Evolutionary conservation across 495 filamentous ascomycete genomes (phyloP).

Genomic region (Cairneyella variabilis): DNA sequence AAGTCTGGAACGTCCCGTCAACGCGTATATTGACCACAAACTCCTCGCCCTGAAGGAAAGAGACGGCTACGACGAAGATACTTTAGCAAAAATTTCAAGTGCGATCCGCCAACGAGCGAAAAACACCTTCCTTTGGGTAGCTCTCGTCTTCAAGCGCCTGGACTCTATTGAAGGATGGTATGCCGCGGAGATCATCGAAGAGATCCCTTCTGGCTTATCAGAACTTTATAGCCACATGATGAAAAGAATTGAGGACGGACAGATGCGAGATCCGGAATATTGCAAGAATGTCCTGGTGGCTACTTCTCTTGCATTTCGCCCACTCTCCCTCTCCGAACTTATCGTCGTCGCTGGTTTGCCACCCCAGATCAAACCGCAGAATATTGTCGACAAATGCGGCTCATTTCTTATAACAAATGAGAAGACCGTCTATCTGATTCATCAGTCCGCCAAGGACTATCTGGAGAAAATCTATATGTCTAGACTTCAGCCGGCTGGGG

Average conservation of each 20-base stretch:
- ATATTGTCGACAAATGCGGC: slow-evolving; percentile 27
- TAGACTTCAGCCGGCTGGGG: slow-evolving; percentile 20
- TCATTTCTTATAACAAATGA: slow-evolving; percentile 32
- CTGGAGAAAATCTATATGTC: slow-evolving; percentile 17
- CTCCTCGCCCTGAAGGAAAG: neutral
- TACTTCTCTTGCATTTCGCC: slow-evolving; percentile 16
- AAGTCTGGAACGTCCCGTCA: neutral
- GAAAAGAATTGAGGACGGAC: neutral
- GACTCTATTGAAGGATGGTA: neutral
- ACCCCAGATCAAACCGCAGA: slow-evolving; percentile 1
- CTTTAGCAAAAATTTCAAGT: neutral
- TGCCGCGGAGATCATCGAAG: neutral
- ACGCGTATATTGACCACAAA: neutral
- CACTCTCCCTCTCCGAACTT: slow-evolving; percentile 22
- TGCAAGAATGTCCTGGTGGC: slow-evolving; percentile 23
- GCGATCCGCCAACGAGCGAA: neutral
- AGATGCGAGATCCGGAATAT: slow-evolving; percentile 1
- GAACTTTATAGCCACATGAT: neutral
- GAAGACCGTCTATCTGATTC: slow-evolving; percentile 32
- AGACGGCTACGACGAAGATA: neutral
- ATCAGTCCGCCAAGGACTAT: slow-evolving; percentile 43
- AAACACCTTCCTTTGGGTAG: neutral
- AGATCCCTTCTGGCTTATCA: neutral
- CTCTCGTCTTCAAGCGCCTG: neutral
- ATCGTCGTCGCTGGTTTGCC: slow-evolving; percentile 12